Base-by-base conservation (phyloP, 2,329 filamentous ascomycete species). In the Apiospora hydei region DNA sequence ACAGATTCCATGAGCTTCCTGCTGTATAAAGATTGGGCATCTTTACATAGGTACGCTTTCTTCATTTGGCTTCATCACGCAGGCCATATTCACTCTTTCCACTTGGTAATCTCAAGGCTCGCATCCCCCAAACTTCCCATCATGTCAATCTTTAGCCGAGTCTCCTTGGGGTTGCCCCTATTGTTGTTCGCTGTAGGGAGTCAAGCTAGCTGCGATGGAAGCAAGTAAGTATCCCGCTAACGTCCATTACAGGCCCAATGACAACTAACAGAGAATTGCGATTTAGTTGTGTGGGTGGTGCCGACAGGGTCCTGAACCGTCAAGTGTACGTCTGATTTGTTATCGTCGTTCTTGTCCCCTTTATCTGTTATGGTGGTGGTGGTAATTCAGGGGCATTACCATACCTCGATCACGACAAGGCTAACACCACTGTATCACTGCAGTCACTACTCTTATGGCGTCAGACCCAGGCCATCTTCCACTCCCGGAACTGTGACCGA, bases 161-260 rank as follows among this genome's bases (percentile, higher is more conserved):
- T 24, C 18, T 64, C 30, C 11, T 38, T 64, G 21, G 57, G 6
- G n/a, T 18, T 64, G 3, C 34, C 30, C n/a, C 4, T 64, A 18
- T 14, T 64, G 57, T 18, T 64, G 3, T 41, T 64, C 8, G 10
- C 11, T 1, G 57, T 41, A 8, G 34, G 30, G n/a, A 34, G 57
- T 5, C 30, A 64, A 2, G 57, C 57, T 64, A 64, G 21, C 21
- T 64, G 57, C 21, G 38, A 64, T 64, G 57, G 57, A 41, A n/a
- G 21, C 21, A 41, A n/a, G 57, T 64, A 3, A 21, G 57, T 64
- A 10, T 14, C 3, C 34, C 51, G 18, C 4, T 41, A 8, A 13
- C 14, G 5, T 6, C 18, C 1, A 1, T 41, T 2, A 0, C 1
- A 41, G 8, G 0, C 1, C 5, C 2, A 0, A 14, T n/a, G 57